Base-by-base conservation (phyloP, 768 basidiomycete genomes). In the Trametes cubensis region DNA sequence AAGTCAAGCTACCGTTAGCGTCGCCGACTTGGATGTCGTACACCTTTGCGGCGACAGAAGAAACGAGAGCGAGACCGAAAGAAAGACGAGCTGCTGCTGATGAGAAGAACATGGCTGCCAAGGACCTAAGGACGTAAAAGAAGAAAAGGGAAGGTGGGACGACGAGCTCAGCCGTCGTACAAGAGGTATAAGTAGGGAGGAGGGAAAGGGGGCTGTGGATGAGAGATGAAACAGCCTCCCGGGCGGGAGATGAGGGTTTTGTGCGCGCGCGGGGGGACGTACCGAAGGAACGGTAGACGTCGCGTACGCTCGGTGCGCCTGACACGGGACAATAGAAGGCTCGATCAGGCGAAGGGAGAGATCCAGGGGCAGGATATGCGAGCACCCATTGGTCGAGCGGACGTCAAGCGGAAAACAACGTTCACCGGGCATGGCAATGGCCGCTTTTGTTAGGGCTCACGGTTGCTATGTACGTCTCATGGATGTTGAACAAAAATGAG, bases 1-100 rank as follows among this genome's bases (percentile, higher is more conserved):
- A 87, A 10, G 67, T 69, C 40, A 83, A 69, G 50, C 68, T 65
- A 44, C 80, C 81, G 64, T 68, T 75, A 55, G 76, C 71, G 66
- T 77, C 74, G 54, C 81, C 85, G 64, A 88, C 86, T 72, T 81
- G 76, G 64, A 88, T 69, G 72, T 86, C 79, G 67, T 80, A 74
- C 61, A 83, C 77, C 65, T 74, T 74, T 72, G 80, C 82, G 67
- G 77, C 75, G 71, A 78, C 81, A 67, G 81, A 75, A 71, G 82
- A 80, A 71, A 80, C 67, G 66, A 84, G 72, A 69, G 74, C 77
- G 73, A 85, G 77, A 74, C 76, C 79, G 67, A 83, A 68, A 66
- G 78, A 77, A 71, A 81, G 58, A 42, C 41, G 48, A 6, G 58
- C 58, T 34, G 49, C 52, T 48, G 60, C 26, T 45, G 61, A 48